Evolutionary conservation across 2,329 filamentous ascomycete species (phyloP).

Genomic region (Trichocomaceae sp.): DNA sequence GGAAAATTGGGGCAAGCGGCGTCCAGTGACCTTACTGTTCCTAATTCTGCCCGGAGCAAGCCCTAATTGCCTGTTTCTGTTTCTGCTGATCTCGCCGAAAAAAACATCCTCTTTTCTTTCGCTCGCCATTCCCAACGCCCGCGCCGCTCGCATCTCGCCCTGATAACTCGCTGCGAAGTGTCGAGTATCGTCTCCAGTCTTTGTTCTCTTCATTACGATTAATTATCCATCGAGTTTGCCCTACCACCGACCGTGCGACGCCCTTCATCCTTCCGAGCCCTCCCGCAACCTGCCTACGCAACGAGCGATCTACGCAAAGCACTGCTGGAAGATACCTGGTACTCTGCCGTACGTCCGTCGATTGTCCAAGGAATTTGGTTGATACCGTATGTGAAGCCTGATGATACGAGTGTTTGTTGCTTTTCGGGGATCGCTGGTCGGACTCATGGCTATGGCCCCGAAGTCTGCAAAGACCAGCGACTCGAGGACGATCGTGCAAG

Average conservation of each 20-base stretch:
- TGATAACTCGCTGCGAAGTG: background rate
- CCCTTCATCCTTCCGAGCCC: slow-evolving; percentile 9
- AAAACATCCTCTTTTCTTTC: slow-evolving; percentile 15
- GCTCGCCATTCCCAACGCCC: slow-evolving; percentile 4
- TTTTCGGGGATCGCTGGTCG: background rate
- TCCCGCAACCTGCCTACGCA: slow-evolving; percentile 11
- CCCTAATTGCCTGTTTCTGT: slow-evolving; percentile 37
- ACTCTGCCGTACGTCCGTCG: background rate
- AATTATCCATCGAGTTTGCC: background rate
- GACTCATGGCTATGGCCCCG: slow-evolving; percentile 3
- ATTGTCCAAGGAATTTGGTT: background rate
- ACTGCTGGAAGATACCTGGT: background rate
- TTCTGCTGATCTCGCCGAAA: slow-evolving; percentile 15
- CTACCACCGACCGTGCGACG: slow-evolving; percentile 6
- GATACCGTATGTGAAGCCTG: slow-evolving; percentile 3
- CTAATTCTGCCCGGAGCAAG: slow-evolving; percentile 22
- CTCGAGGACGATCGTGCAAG: background rate
- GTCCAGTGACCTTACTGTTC: slow-evolving; percentile 22
- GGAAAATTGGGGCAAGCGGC: slow-evolving; percentile 21
- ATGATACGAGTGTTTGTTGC: background rate
- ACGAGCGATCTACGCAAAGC: background rate
- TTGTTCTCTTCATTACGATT: background rate
- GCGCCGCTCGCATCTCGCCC: background rate
- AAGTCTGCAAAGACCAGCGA: background rate
- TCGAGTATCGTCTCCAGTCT: background rate